phyloP scores from a whole-genome alignment of 2,329 filamentous ascomycete species.

The Aspergillus sp. region DNA sequence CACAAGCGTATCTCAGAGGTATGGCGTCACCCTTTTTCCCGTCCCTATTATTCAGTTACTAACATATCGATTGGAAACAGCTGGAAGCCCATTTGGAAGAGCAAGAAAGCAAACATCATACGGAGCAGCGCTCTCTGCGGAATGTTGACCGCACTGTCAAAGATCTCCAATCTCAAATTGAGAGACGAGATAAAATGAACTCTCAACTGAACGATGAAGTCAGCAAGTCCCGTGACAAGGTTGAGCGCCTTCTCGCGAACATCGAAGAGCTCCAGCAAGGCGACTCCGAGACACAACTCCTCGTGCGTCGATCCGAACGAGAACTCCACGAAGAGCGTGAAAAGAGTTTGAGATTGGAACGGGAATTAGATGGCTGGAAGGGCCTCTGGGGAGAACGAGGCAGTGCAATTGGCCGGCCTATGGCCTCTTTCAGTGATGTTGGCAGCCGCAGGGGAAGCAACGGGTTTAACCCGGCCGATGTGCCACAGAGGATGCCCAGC shows the following conservation, averaged over 20 bases:
- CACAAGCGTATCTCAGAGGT: slow-evolving; percentile 94
- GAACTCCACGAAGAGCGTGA: slow-evolving; percentile 85
- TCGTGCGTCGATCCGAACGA: slow-evolving; percentile 75
- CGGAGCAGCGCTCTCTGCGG: slow-evolving; percentile 77
- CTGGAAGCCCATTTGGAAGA: slow-evolving; percentile 80
- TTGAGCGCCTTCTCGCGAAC: slow-evolving; percentile 76
- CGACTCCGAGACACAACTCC: slow-evolving; percentile 72
- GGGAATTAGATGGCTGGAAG: slow-evolving; percentile 79
- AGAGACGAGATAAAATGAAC: slow-evolving; percentile 85
- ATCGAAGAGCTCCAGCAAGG: slow-evolving; percentile 91
- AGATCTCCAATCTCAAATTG: slow-evolving; percentile 84
- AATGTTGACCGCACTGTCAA: slow-evolving; percentile 92
- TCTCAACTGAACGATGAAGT: slow-evolving; percentile 74
- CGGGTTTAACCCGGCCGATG: slow-evolving; percentile 36
- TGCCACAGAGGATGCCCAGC: slow-evolving; percentile 61
- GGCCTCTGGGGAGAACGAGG: slow-evolving; percentile 57
- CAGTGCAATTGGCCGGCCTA: slow-evolving; percentile 24
- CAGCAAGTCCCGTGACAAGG: slow-evolving; percentile 76
- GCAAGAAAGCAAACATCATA: slow-evolving; percentile 68
- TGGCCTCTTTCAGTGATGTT: slow-evolving; percentile 31
- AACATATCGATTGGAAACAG: slow-evolving; percentile 38
- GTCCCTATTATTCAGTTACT: slow-evolving; percentile 7
- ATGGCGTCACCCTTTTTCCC: slow-evolving; percentile 28
- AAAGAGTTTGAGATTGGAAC: slow-evolving; percentile 69
- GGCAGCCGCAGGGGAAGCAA: slow-evolving; percentile 34